Percentiles rank a stretch among this genome's conserved stretches.
These are phyloP conservation scores for Meyerozyma smithsonii DNA, from an alignment of 1,139 yeast species.

Conservation along the genomic window DNA sequence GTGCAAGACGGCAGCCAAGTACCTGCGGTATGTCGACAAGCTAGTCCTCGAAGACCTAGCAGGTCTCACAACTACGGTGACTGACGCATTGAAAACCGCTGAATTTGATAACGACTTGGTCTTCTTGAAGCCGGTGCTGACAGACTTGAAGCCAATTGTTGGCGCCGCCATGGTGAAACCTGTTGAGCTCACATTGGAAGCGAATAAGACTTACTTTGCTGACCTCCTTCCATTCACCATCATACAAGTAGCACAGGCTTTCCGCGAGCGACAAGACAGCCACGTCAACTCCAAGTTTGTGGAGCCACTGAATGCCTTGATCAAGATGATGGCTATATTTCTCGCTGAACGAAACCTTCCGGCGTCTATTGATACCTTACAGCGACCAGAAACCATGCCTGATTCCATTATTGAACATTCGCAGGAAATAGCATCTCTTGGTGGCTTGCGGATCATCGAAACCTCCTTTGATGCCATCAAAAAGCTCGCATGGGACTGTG, in stretches of 20 bases:
- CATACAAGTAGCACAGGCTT: slow-evolving; percentile 65
- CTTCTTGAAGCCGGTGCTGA: slow-evolving; percentile 64
- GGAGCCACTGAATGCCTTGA: slow-evolving; percentile 49
- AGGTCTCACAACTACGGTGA: slow-evolving; percentile 43
- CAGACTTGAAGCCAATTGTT: slow-evolving; percentile 38
- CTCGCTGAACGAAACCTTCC: slow-evolving; percentile 48
- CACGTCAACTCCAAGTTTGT: slow-evolving; percentile 49
- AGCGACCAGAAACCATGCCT: slow-evolving; percentile 63
- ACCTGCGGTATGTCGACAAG: slow-evolving; percentile 38
- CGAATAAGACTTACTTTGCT: slow-evolving; percentile 38
- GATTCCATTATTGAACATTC: slow-evolving; percentile 50
- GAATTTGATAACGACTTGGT: slow-evolving; percentile 81
- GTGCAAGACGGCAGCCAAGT: slow-evolving; percentile 33
- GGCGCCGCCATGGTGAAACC: slow-evolving; percentile 58
- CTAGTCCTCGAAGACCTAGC: slow-evolving; percentile 44
- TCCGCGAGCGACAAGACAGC: slow-evolving; percentile 57
- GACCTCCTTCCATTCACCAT: slow-evolving; percentile 63
- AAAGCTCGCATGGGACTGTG: slow-evolving; percentile 35
- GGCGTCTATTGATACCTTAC: slow-evolving; percentile 59
- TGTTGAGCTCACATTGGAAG: slow-evolving; percentile 32
- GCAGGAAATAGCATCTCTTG: slow-evolving; percentile 48
- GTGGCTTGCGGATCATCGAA: slow-evolving; percentile 47
- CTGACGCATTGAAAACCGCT: slow-evolving; percentile 45
- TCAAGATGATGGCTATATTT: slow-evolving; percentile 41
- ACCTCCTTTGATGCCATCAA: slow-evolving; percentile 43